A percentile compares a stretch with the other conserved stretches of the same genome.
These are phyloP conservation scores for Plasmopara viticola DNA, from an alignment of 352 stramenopile genomes.

Conservation along the genomic window DNA sequence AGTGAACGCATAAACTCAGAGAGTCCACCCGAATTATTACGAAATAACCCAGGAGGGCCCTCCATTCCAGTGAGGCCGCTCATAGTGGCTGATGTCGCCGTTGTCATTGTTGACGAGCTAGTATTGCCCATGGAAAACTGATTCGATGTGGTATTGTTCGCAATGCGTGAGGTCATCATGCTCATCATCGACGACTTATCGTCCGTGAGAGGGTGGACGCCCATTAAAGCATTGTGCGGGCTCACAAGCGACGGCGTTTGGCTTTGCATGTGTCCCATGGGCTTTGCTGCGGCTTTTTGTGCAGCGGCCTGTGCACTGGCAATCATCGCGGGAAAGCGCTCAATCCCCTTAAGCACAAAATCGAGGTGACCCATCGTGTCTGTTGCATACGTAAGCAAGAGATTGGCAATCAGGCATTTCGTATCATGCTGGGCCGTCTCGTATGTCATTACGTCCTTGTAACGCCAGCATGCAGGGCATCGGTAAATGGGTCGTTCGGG, in stretches of 20 bases:
- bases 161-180: constrained; percentile 69
- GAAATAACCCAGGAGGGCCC: constrained; percentile 59
- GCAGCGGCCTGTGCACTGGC: constrained; percentile 36
- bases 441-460: constrained; percentile 83
- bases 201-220: constrained; percentile 24
- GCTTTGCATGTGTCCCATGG: constrained; percentile 27
- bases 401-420: constrained; percentile 79
- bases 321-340: constrained; percentile 61
- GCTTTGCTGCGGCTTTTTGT: constrained; percentile 42
- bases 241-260: constrained; percentile 35
- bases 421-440: constrained; percentile 76
- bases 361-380: constrained; percentile 74
- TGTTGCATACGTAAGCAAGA: constrained; percentile 73
- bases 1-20: constrained; percentile 76
- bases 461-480: constrained; percentile 74
- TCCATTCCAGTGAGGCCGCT: constrained; percentile 56
- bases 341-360: constrained; percentile 72
- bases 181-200: constrained; percentile 46
- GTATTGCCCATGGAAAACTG: constrained; percentile 49
- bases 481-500: constrained; percentile 74
- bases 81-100: constrained; percentile 37
- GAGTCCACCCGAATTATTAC: constrained; percentile 66
- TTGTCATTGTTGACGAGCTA: constrained; percentile 23
- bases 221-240: constrained; percentile 38
- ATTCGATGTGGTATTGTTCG: constrained; percentile 24